Evolutionary conservation across 257 asterid genomes (phyloP), one percentile per base, ranked within the genome.

Genomic region (Primulina eburnea): DNA sequence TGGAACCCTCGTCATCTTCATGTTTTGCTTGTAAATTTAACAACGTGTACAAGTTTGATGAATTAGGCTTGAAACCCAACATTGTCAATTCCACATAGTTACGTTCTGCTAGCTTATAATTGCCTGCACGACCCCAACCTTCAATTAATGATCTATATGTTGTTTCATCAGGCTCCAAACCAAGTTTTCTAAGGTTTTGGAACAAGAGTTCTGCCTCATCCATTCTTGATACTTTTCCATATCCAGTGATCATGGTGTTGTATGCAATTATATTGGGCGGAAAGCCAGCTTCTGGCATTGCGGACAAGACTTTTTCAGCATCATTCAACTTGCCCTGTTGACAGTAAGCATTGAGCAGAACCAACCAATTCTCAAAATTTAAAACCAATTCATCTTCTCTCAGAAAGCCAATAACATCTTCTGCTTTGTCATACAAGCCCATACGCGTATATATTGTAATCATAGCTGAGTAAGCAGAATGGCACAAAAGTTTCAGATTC

Each of bases 391-490:
- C 75, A 78, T 88, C 96, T 73, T 90, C 89, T 68, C 77, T 79
- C 60, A 85, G 64, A 78, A 92, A 82, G 74, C 78, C 79, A 75
- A 92, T 86, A n/a, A 88, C 77, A 58, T 73, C 79, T 82, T 88
- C 97, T 24, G 97, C 98, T 72, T 84, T 90, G 12, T 77, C 82
- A 69, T 87, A 82, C 73, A 90, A 76, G 68, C 93, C 79, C 83
- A 76, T 59, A 62, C 98, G 89, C 1, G 95, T 92, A 67, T 83
- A 88, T 63, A 92, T 83, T 4, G 96, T 90, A 80, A 88, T 81
- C 98, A 90, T 88, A 40, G 98, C 79, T 1, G 98, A 88, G 83
- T 92, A 92, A 59, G 98, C 98, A 5, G 89, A 85, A 16, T 84
- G 83, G 63, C 96, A 88, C 50, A 30, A 64, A 67, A 87, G 80